Evolutionary conservation across 202 grass and related monocot genomes (phyloP).

Genomic region (Setaria italica): DNA sequence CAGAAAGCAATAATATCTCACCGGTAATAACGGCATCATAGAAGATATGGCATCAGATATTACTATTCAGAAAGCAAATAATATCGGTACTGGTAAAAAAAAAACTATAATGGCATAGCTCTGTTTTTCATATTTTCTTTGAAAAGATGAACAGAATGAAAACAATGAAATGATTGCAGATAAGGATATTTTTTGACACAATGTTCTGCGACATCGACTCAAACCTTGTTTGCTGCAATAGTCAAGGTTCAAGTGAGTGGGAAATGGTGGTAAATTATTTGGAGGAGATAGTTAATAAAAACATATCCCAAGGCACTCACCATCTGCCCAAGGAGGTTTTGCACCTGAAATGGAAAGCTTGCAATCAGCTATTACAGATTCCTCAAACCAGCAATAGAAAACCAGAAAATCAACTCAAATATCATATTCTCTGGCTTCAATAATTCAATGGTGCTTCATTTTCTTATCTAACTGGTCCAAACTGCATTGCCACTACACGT

Average conservation of each 20-base stretch:
- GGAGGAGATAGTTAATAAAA: conserved; percentile 23
- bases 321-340: conserved; percentile 95
- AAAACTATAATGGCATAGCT: not conserved
- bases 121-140: conserved; percentile 28
- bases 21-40: not conserved
- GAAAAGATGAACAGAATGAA: conserved; percentile 30
- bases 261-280: conserved; percentile 16
- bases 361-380: conserved; percentile 38
- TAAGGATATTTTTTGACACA: conserved; percentile 97
- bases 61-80: not conserved
- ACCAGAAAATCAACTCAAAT: conserved; percentile 7
- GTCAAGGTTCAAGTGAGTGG: conserved; percentile 41
- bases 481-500: conserved; percentile 13
- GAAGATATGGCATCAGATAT: conserved; percentile 22
- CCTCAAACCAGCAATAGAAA: conserved; percentile 15
- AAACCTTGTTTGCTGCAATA: conserved; percentile 92
- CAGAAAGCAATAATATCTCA: too few species aligned
- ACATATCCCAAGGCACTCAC: conserved; percentile 52
- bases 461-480: conserved; percentile 28
- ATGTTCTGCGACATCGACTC: conserved; percentile 93
- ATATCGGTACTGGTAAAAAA: not conserved
- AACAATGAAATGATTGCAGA: conserved; percentile 27
- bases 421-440: conserved; percentile 16
- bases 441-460: not conserved
- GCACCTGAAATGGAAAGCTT: conserved; percentile 70